phyloP scores from a whole-genome alignment of 2,329 filamentous ascomycete genomes.

The Botrytis hyacinthi region DNA sequence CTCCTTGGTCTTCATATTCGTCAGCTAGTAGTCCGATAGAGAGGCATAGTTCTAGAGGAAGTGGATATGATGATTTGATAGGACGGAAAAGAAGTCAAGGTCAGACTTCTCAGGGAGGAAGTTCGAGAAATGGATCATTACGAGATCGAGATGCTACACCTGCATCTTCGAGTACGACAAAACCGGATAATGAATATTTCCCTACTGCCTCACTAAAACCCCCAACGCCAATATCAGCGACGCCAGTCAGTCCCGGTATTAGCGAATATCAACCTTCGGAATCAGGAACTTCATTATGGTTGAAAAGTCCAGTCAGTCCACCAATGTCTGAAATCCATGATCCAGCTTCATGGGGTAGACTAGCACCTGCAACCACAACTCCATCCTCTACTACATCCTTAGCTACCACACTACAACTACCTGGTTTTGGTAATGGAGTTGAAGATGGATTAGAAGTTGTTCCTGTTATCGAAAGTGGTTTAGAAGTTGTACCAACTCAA shows the following conservation, averaged over 20 bases:
- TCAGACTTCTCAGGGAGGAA: conserved; percentile 22
- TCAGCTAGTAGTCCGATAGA: conserved; percentile 28
- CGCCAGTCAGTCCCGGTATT: conserved; percentile 3
- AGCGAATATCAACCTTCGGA: conserved; percentile 21
- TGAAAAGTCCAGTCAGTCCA: conserved; percentile 21
- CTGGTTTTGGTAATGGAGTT: conserved; percentile 30
- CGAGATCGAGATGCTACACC: conserved; percentile 18
- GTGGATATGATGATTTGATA: conserved; percentile 31
- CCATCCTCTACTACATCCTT: conserved; percentile 3
- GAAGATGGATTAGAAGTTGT: conserved; percentile 34
- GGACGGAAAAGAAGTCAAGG: conserved; percentile 34
- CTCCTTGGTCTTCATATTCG: conserved; percentile 20
- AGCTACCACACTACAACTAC: conserved; percentile 29
- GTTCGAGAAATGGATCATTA: conserved; percentile 18
- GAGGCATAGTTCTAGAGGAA: conserved; percentile 30
- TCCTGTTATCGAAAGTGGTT: conserved; percentile 13
- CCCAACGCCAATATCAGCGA: conserved; percentile 5
- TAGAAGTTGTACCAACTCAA: conserved; percentile 16
- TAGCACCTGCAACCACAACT: not conserved
- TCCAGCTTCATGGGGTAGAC: conserved; percentile 16
- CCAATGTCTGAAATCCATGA: conserved; percentile 6
- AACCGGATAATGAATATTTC: conserved; percentile 11
- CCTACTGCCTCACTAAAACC: conserved; percentile 12
- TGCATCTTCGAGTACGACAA: conserved; percentile 11
- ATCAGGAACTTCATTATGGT: conserved; percentile 2